phyloP scores from a whole-genome alignment of 2,329 filamentous ascomycete genomes.

The Claviceps maximensis region DNA sequence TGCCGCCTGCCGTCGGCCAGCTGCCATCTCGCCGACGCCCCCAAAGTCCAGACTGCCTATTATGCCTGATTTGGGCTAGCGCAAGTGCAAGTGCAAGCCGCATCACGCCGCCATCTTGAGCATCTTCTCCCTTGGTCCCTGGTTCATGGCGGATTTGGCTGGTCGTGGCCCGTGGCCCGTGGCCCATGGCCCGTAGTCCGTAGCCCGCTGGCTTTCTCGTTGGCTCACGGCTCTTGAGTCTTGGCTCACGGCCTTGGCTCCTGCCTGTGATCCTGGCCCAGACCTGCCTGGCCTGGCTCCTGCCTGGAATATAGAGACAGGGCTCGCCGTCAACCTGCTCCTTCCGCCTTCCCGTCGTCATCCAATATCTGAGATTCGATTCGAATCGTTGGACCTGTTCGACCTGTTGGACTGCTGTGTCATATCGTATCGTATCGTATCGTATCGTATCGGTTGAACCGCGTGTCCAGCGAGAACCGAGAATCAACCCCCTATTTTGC shows the following conservation, averaged over 20 bases:
- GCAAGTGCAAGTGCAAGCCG: not conserved
- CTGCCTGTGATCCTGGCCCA: not conserved
- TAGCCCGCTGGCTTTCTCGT: not conserved
- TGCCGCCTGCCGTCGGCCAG: no score
- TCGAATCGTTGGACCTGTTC: not conserved
- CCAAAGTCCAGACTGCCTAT: not conserved
- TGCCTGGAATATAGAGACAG: not conserved
- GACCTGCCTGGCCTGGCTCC: not conserved
- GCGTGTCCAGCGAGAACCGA: not conserved
- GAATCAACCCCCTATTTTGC: not conserved
- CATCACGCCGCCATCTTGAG: constrained; percentile 1
- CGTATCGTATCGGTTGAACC: not conserved
- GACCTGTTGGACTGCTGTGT: no score
- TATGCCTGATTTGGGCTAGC: constrained; percentile 2
- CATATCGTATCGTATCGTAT: no score
- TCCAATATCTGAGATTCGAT: not conserved
- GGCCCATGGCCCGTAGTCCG: not conserved
- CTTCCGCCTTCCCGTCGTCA: no score
- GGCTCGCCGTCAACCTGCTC: not conserved
- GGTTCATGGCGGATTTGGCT: no score
- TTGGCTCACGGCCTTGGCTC: not conserved
- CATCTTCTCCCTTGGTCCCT: not conserved
- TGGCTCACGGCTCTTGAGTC: not conserved
- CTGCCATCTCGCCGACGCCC: no score
- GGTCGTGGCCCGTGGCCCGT: not conserved